phyloP scores from a whole-genome alignment of 108 stramenopile species.

The Cyclotella atomus region DNA sequence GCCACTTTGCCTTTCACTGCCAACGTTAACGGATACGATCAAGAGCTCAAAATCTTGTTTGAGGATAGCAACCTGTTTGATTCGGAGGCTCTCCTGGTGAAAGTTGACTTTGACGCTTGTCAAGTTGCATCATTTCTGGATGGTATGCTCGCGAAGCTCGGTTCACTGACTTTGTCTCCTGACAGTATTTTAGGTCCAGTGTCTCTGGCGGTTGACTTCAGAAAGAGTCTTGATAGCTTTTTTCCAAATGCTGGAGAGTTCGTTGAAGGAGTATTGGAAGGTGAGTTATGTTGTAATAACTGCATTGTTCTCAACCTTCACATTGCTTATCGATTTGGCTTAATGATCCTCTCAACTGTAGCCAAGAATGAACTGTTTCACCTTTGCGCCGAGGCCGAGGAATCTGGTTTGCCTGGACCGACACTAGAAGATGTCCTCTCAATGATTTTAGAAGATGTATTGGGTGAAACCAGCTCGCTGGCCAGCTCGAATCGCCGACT shows the following conservation, averaged over 20 bases:
- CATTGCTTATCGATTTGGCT: not conserved
- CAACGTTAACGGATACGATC: constrained; percentile 2
- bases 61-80: constrained; percentile 30
- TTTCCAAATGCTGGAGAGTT: constrained; percentile 34
- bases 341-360: not conserved
- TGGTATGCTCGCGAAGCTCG: constrained; percentile 21
- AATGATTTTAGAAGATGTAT: constrained; percentile 23
- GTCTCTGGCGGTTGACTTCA: not conserved
- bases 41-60: constrained; percentile 9
- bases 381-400: constrained; percentile 21
- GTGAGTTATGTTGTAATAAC: not conserved
- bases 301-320: not conserved
- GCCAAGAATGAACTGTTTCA: constrained; percentile 42
- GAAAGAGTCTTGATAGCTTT: constrained; percentile 7
- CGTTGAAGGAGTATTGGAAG: not conserved
- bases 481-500: too few relatives aligned
- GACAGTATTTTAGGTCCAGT: constrained; percentile 20
- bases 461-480: too few relatives aligned
- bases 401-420: constrained; percentile 20
- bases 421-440: constrained; percentile 23
- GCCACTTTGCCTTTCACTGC: constrained; percentile 13
- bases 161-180: constrained; percentile 15
- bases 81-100: not conserved
- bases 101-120: constrained; percentile 27
- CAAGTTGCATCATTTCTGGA: constrained; percentile 11